Evolutionary conservation across 768 basidiomycete genomes (phyloP).

Genomic region (Lactifluus pinguis): DNA sequence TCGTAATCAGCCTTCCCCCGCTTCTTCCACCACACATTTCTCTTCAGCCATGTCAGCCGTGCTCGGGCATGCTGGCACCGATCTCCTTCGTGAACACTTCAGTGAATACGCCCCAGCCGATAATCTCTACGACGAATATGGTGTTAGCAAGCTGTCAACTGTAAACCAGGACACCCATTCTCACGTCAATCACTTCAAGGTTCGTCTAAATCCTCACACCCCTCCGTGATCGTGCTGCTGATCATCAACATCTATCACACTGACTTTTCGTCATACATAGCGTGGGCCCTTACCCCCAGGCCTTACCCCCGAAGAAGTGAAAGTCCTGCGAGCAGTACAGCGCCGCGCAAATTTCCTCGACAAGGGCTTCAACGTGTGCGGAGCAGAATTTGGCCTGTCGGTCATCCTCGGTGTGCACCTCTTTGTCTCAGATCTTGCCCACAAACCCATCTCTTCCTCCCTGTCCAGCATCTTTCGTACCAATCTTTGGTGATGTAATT

Average conservation of each 20-base stretch:
- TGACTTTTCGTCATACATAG: slow-evolving; percentile 28
- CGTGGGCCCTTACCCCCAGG: slow-evolving; percentile 59
- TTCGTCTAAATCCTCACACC: slow-evolving; percentile 24
- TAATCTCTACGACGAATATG: slow-evolving; percentile 62
- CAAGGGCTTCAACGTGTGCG: slow-evolving; percentile 73
- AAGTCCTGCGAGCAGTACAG: slow-evolving; percentile 66
- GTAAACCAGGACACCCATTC: slow-evolving; percentile 38
- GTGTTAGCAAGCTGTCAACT: neutral
- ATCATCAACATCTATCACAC: neutral
- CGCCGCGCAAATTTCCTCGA: slow-evolving; percentile 79
- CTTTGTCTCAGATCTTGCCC: no score
- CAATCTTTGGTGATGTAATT: slow-evolving; percentile 57
- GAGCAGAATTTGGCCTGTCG: slow-evolving; percentile 81
- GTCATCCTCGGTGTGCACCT: slow-evolving; percentile 50
- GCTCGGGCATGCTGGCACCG: slow-evolving; percentile 40
- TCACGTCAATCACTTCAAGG: slow-evolving; percentile 49
- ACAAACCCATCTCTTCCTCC: neutral
- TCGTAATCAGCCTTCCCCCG: neutral
- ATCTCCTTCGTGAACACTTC: slow-evolving; percentile 56
- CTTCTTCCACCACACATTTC: neutral
- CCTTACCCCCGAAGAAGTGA: slow-evolving; percentile 64
- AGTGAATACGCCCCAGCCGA: slow-evolving; percentile 62
- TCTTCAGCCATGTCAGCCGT: slow-evolving; percentile 16
- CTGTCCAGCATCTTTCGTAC: slow-evolving; percentile 38
- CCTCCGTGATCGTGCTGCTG: neutral